These are phyloP conservation scores for Aspergillus neotritici DNA, from an alignment of 2,329 filamentous ascomycete species.

Conservation along the genomic window DNA sequence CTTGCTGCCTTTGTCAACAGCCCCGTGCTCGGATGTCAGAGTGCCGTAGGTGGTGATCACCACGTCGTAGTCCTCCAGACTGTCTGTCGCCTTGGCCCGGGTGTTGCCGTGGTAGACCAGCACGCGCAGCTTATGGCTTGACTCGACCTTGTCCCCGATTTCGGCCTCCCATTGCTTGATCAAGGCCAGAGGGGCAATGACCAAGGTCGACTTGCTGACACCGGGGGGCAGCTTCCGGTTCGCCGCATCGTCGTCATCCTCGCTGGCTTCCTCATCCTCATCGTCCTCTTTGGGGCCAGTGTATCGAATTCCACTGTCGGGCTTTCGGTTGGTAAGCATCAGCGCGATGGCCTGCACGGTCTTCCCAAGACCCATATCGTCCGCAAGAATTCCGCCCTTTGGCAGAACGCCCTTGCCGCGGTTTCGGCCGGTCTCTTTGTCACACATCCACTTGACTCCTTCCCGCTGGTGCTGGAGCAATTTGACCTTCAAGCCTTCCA, in stretches of 20 bases:
- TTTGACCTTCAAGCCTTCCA: conserved; percentile 80
- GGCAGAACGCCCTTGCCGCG: conserved; percentile 74
- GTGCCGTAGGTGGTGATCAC: conserved; percentile 98
- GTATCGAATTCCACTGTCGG: conserved; percentile 41
- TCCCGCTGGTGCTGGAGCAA: conserved; percentile 91
- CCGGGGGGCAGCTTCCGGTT: conserved; percentile 64
- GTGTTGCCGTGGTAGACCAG: conserved; percentile 86
- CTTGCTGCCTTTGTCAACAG: conserved; percentile 56
- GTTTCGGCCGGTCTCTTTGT: conserved; percentile 78
- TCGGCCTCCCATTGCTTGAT: conserved; percentile 98
- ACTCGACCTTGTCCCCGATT: conserved; percentile 73
- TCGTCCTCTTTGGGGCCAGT: conserved; percentile 40
- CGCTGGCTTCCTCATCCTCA: conserved; percentile 45
- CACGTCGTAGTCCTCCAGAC: conserved; percentile 81
- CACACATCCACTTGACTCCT: conserved; percentile 90
- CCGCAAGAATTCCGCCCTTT: conserved; percentile 89
- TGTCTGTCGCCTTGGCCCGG: conserved; percentile 70
- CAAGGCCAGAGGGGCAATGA: conserved; percentile 85
- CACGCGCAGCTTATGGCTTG: conserved; percentile 67
- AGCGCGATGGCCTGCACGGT: conserved; percentile 90
- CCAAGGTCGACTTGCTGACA: conserved; percentile 73
- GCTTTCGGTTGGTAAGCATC: conserved; percentile 75
- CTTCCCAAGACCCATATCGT: conserved; percentile 94
- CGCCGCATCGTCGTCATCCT: conserved; percentile 32
- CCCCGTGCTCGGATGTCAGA: conserved; percentile 80